Evolutionary conservation across 129 eudicot species (phyloP).

Genomic region (Lonicera japonica): DNA sequence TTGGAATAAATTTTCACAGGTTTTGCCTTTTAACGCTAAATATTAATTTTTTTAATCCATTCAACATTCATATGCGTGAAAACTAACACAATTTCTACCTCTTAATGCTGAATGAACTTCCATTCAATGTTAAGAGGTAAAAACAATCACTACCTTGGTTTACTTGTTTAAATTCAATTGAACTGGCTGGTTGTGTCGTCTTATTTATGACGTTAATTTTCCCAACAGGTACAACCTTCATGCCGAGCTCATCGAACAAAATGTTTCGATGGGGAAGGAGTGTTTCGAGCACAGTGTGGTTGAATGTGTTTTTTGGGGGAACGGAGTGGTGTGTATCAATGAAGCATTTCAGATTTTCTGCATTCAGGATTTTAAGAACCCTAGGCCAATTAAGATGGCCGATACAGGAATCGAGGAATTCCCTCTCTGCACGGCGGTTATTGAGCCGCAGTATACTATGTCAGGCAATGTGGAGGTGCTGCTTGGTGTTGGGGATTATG

Average conservation of each 20-base stretch:
- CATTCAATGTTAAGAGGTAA: no score
- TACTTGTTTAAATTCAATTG: no score
- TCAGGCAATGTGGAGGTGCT: slow-evolving; percentile 93
- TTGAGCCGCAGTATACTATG: slow-evolving; percentile 85
- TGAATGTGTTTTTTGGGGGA: slow-evolving; percentile 96
- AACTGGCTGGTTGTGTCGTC: no score
- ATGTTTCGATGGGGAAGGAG: slow-evolving; percentile 60
- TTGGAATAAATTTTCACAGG: no score
- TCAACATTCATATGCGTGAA: no score
- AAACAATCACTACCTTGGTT: no score
- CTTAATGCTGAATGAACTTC: no score
- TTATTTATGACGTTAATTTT: no score
- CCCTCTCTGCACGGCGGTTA: slow-evolving; percentile 81
- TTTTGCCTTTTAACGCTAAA: no score
- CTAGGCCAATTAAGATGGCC: slow-evolving; percentile 45
- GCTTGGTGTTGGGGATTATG: slow-evolving; percentile 65
- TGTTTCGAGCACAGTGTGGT: slow-evolving; percentile 72
- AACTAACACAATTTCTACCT: no score
- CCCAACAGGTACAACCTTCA: slow-evolving; percentile 61
- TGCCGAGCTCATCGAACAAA: slow-evolving; percentile 43
- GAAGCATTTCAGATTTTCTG: slow-evolving; percentile 70
- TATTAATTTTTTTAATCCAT: no score
- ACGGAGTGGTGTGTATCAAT: slow-evolving; percentile 83
- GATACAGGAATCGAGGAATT: slow-evolving; percentile 69
- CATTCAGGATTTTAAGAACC: slow-evolving; percentile 64